Base-by-base conservation (phyloP, 1,139 yeast genomes). In the Ogataea hybrid region DNA sequence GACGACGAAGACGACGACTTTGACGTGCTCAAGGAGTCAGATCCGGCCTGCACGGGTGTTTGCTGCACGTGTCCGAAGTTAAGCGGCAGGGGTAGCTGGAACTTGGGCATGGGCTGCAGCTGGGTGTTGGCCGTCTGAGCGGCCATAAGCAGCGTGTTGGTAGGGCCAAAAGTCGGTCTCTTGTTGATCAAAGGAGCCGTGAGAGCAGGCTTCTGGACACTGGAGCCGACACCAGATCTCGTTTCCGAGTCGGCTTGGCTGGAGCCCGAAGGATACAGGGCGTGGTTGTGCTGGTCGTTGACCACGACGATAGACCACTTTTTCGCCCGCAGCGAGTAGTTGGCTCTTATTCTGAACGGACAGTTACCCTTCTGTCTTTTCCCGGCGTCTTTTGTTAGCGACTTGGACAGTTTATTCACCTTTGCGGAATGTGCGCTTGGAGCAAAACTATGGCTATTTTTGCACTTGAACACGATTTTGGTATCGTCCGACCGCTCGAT, bases 401-500 rank as follows among this genome's bases (percentile, higher is more conserved):
- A 35, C 33, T 44, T 43, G 5, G 37, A 31, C 30, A 12, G 29
- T 21, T 40, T 42, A 1, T 30, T n/a, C 11, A 28, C 25, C 27
- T 41, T 39, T 21, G 40, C 16, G 20, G 25, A 11, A n/a, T 11
- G 20, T 8, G 32, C 8, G 18, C 25, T 28, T 3, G 54, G 51
- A 27, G 59, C 49, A 29, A 56, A 42, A 11, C 35, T 41, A 35
- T 56, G 44, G 31, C 43, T 48, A 58, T 70, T 60, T 57, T 80
- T 82, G 58, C 92, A 83, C 54, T 80, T 78, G 65, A 83, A 83
- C 14, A 83, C 81, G 30, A 82, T 81, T 60, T 83, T 83, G 35
- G 77, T 67, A 29, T 75, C 73, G 58, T 83, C 92, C 1, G 86
- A 79, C 41, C 92, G 65, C 60, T 81, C 89, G 45, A 82, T 82